Percentiles rank a stretch among this genome's conserved stretches.
Conservation (phyloP, 768 basidiomycete species). For the Amanita rubescens region DNA sequence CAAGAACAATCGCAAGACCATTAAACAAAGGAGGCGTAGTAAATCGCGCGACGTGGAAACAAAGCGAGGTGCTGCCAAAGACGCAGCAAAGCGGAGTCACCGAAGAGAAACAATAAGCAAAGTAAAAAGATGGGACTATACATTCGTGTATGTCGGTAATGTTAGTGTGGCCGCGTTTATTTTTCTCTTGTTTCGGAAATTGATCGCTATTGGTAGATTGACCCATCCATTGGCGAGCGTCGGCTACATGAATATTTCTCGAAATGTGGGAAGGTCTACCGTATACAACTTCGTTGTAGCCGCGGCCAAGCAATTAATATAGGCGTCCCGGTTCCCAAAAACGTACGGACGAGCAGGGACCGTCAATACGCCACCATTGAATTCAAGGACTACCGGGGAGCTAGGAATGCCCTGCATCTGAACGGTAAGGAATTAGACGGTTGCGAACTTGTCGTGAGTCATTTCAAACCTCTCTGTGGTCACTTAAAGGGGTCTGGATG, state of each 20-base stretch:
- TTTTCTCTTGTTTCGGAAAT: not conserved
- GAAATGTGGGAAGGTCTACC: slow-evolving; percentile 27
- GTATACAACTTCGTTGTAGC: slow-evolving; percentile 35
- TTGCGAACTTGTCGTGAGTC: slow-evolving; percentile 33
- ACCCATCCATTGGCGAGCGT: slow-evolving; percentile 26
- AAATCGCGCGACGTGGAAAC: not conserved
- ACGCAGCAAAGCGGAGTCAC: slow-evolving; percentile 21
- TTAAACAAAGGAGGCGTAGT: not conserved
- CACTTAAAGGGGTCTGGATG: not conserved
- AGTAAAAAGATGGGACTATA: slow-evolving; percentile 13
- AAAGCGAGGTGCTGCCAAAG: slow-evolving; percentile 9
- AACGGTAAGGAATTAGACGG: slow-evolving; percentile 30
- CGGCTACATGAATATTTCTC: slow-evolving; percentile 27
- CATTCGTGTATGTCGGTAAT: slow-evolving; percentile 53
- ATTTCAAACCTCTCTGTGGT: not conserved
- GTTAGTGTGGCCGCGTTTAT: slow-evolving; percentile 28
- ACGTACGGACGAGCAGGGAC: slow-evolving; percentile 21
- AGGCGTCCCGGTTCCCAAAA: slow-evolving; percentile 16
- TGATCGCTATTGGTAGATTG: slow-evolving; percentile 19
- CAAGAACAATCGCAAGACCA: not conserved
- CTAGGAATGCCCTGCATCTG: slow-evolving; percentile 33
- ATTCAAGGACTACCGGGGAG: slow-evolving; percentile 31
- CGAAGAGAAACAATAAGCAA: slow-evolving; percentile 15
- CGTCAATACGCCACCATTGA: slow-evolving; percentile 46
- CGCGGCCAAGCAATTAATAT: slow-evolving; percentile 28